Evolutionary conservation across 768 basidiomycete genomes (phyloP).

Genomic region (Suillus subaureus): DNA sequence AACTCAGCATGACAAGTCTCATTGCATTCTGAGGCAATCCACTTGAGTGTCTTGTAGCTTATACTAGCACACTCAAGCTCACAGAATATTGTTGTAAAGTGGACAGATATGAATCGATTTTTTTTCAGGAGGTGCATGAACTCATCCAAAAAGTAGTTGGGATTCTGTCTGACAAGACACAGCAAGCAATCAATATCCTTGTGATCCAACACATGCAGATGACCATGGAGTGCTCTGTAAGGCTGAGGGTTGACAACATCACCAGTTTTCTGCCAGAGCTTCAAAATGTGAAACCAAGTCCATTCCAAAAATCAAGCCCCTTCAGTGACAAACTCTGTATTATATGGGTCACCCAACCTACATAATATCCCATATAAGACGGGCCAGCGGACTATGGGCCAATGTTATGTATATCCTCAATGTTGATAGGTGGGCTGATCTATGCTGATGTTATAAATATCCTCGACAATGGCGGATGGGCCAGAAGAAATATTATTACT

Average conservation of each 20-base stretch:
- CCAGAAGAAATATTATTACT: too few relatives aligned
- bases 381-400: too few relatives aligned
- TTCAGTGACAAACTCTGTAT: too few relatives aligned
- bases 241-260: constrained; percentile 19
- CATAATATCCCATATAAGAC: too few relatives aligned
- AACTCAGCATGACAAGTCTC: constrained; percentile 27
- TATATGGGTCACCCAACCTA: too few relatives aligned
- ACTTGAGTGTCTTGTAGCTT: constrained; percentile 34
- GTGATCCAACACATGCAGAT: neutral
- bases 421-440: too few relatives aligned
- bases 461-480: too few relatives aligned
- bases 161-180: neutral
- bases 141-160: neutral
- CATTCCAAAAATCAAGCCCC: too few relatives aligned
- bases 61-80: constrained; percentile 30
- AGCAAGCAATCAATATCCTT: neutral
- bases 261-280: constrained; percentile 14
- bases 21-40: constrained; percentile 34
- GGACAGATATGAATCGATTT: constrained; percentile 33
- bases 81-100: constrained; percentile 35
- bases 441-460: too few relatives aligned
- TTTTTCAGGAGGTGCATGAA: neutral
- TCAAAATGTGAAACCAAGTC: too few relatives aligned
- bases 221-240: neutral
- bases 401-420: too few relatives aligned